phyloP scores from a whole-genome alignment of 192 early-diverging fungal genomes.

The Oehlia diaphana region DNA sequence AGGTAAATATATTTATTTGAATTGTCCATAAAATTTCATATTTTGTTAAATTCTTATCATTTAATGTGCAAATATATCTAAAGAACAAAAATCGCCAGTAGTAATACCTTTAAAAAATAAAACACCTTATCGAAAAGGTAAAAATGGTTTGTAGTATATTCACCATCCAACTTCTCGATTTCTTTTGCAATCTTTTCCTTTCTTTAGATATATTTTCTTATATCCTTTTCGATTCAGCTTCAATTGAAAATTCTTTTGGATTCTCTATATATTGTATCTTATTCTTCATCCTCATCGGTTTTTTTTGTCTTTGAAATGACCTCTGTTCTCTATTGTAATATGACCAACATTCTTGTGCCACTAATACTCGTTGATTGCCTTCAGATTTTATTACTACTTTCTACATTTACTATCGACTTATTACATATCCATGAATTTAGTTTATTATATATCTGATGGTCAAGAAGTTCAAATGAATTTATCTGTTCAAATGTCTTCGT shows the following conservation, averaged over 20 bases:
- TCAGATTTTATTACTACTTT: not conserved
- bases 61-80: too few species aligned
- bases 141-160: too few species aligned
- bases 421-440: not conserved
- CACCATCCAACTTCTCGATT: not conserved
- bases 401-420: not conserved
- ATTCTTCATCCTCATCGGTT: not conserved
- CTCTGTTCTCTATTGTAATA: not conserved
- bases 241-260: not conserved
- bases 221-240: not conserved
- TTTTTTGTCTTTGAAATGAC: too few species aligned
- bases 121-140: too few species aligned
- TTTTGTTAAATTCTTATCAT: too few species aligned
- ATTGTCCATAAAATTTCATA: too few species aligned
- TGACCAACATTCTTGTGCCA: not conserved
- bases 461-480: not conserved
- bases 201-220: not conserved
- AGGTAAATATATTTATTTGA: too few species aligned
- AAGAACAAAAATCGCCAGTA: too few species aligned
- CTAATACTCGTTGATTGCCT: not conserved
- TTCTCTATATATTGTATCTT: not conserved
- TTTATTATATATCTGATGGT: not conserved
- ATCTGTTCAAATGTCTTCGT: not conserved
- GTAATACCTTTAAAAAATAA: too few species aligned
- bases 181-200: not conserved